A percentile compares a stretch with the other conserved stretches of the same genome.
phyloP scores from a whole-genome alignment of 2,329 filamentous ascomycete genomes.

The Pestalotiopsis fici region DNA sequence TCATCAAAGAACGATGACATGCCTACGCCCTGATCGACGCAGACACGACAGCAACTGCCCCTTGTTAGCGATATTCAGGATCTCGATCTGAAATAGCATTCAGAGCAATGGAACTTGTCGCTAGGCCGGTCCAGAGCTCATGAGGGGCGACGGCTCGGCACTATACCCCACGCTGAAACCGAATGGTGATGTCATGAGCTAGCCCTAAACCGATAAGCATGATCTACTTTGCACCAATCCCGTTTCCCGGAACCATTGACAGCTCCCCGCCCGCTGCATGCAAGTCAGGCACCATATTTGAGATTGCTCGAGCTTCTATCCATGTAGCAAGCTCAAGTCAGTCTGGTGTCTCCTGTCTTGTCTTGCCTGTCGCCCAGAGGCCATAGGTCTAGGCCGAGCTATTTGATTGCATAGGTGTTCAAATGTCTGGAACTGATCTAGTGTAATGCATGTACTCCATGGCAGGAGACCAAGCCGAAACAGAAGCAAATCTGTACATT shows the following conservation, averaged over 20 bases:
- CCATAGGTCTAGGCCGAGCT: neutral
- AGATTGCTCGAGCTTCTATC: neutral
- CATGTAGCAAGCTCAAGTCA: neutral
- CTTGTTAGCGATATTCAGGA: neutral
- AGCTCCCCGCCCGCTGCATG: neutral
- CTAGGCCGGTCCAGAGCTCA: neutral
- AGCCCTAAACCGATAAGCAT: neutral
- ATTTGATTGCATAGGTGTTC: neutral
- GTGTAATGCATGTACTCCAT: neutral
- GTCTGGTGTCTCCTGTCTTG: neutral
- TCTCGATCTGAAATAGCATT: neutral
- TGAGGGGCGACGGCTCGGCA: neutral
- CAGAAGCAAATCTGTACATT: neutral
- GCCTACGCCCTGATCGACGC: neutral
- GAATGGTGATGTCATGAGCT: slow-evolving; percentile 1
- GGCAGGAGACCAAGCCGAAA: neutral
- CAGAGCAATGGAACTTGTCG: neutral
- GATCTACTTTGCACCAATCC: neutral
- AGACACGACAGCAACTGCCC: neutral
- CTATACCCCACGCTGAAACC: neutral
- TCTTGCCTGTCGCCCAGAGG: neutral
- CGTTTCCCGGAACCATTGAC: neutral
- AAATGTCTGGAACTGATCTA: neutral
- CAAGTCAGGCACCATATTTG: neutral
- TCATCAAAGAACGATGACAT: neutral